Evolutionary conservation across 371 early-diverging fungal genomes (phyloP), one percentile per base, ranked within the genome.

Genomic region (Syncephalastrum sp.): DNA sequence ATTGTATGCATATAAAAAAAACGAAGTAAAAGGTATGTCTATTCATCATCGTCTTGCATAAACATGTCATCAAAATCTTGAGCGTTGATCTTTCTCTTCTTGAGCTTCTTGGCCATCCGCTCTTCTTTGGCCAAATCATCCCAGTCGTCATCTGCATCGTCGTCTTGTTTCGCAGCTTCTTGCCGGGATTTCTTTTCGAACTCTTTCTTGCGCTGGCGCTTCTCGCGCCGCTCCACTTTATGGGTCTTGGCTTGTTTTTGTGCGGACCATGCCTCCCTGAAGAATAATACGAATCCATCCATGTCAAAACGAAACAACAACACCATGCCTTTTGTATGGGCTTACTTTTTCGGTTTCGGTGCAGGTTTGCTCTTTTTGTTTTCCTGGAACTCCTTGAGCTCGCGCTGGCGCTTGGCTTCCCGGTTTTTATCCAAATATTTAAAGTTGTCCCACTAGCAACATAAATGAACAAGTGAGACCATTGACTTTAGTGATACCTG

Each of bases 351-450:
- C 43, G 38, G 68, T 42, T 59, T 60, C 57, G 53, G 23, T 68
- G 61, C 38, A 2, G 15, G 53, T 41, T 43, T 50, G 45, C 15
- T 50, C 51, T 17, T 56, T 33, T 54, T 79, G 74, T 1, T 4
- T 6, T 23, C 24, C 24, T 47, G 65, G 53, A 57, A 64, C 72
- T 56, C 80, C 21, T 76, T 69, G 29, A 87, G 43, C 57, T 86
- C 86, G 12, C 75, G 79, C 23, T 50, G 69, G 24, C 95, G 83
- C 62, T 88, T 85, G 43, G 82, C 84, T 63, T 97, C 95, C 47
- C 91, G 85, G 46, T 71, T 74, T 50, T 88, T 89, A 59, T 92
- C 90, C 17, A 70, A 65, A 63, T 87, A 91, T 52, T 79, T 75
- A 57, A 82, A 88, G 42, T 65, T 67, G 65, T 82, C 78, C 80